A percentile compares a stretch with the other conserved stretches of the same genome.
These are phyloP conservation scores for Rhodamnia rubescens DNA, from an alignment of 345 rosid genomes.

Conservation along the genomic window DNA sequence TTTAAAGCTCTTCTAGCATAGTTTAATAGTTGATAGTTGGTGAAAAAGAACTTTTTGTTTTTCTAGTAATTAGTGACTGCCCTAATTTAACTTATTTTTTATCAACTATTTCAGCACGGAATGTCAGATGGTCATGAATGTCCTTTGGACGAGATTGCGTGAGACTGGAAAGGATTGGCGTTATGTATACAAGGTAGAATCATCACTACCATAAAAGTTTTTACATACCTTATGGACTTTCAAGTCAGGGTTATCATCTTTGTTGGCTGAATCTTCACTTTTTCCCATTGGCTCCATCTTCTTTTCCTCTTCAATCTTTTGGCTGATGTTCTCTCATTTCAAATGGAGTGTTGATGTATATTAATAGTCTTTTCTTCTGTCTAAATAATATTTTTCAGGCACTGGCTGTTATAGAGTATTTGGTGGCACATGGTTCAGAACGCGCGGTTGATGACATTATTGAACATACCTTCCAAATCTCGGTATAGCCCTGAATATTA, in stretches of 20 bases:
- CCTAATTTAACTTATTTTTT: background rate
- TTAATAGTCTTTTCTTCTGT: background rate
- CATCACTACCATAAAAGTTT: background rate
- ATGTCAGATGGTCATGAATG: conserved; percentile 91
- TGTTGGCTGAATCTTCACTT: background rate
- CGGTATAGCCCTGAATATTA: conserved; percentile 41
- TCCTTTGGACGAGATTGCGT: conserved; percentile 77
- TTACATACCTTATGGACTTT: background rate
- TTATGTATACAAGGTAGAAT: conserved; percentile 80
- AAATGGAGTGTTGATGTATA: background rate
- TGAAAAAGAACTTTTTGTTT: background rate
- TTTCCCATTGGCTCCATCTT: background rate
- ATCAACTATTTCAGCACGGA: conserved; percentile 45
- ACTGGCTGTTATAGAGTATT: conserved; percentile 82
- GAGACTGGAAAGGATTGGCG: conserved; percentile 99
- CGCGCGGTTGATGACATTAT: conserved; percentile 95
- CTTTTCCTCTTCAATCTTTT: background rate
- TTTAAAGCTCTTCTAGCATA: background rate
- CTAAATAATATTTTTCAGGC: conserved; percentile 57
- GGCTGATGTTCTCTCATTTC: background rate
- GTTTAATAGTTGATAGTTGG: background rate
- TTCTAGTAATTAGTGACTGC: background rate
- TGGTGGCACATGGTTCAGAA: conserved; percentile 96
- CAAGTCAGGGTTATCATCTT: background rate
- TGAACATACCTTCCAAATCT: conserved; percentile 92